phyloP scores from a whole-genome alignment of 1,284 basidiomycete genomes.

The Ceratobasidium sp. region DNA sequence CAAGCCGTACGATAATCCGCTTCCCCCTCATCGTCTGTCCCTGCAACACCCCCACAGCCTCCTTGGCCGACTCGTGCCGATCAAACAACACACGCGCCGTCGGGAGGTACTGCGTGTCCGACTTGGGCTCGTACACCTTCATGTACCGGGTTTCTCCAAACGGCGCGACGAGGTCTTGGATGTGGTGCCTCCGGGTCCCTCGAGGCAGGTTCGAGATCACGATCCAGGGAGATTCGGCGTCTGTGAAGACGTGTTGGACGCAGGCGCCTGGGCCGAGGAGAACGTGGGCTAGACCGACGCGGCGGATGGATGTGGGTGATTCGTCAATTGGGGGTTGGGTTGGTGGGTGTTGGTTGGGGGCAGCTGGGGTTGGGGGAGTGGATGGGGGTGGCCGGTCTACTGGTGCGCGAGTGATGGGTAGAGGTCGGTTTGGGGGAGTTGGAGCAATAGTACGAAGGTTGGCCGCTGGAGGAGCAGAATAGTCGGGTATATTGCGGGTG shows the following conservation, averaged over 20 bases:
- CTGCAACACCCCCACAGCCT: constrained; percentile 3
- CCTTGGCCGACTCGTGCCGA: constrained; percentile 23
- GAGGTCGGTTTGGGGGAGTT: neutral
- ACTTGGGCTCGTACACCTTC: constrained; percentile 18
- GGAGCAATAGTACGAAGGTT: neutral
- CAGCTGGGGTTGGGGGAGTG: neutral
- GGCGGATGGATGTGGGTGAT: constrained; percentile 30
- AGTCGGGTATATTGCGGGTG: neutral
- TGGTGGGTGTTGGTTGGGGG: neutral
- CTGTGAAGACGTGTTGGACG: constrained; percentile 39
- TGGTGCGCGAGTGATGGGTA: neutral
- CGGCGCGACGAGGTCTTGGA: constrained; percentile 7
- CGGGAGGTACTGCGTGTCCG: constrained; percentile 14
- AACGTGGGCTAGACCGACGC: constrained; percentile 19
- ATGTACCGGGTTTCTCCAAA: constrained; percentile 15
- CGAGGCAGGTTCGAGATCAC: constrained; percentile 32
- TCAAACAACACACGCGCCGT: constrained; percentile 30
- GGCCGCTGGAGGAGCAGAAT: neutral
- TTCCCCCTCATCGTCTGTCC: neutral
- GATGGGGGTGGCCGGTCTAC: neutral
- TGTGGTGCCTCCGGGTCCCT: neutral
- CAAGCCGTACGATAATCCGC: constrained; percentile 8
- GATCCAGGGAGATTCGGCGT: constrained; percentile 42
- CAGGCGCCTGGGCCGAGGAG: constrained; percentile 34
- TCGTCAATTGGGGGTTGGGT: constrained; percentile 36